phyloP scores from a whole-genome alignment of 257 asterid genomes.

The Ajuga chamaepitys region DNA sequence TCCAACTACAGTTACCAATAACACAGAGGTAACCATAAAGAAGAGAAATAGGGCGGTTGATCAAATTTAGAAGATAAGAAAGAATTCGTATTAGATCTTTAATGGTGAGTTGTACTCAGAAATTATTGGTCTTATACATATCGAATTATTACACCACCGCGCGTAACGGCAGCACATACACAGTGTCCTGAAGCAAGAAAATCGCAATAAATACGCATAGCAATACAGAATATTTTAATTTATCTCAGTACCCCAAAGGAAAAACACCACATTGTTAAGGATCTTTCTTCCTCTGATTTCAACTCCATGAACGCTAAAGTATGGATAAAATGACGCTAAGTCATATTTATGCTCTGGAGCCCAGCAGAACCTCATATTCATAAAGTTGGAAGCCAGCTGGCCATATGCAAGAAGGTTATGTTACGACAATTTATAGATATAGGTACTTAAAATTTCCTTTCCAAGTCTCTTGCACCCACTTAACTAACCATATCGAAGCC shows the following conservation, averaged over 20 bases:
- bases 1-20: background rate
- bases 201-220: background rate
- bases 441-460: background rate
- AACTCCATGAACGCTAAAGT: background rate
- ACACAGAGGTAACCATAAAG: background rate
- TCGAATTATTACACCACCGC: slow-evolving; percentile 2
- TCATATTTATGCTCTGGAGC: background rate
- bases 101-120: background rate
- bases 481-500: background rate
- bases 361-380: background rate
- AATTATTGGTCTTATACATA: background rate
- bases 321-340: background rate
- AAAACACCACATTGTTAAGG: background rate
- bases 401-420: background rate
- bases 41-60: background rate
- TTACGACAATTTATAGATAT: background rate
- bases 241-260: background rate
- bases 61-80: slow-evolving; percentile 1
- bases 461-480: background rate
- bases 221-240: background rate
- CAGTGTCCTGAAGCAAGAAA: background rate
- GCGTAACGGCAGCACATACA: background rate
- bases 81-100: background rate
- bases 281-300: background rate
- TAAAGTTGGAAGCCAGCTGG: background rate